phyloP scores from a whole-genome alignment of 2,329 filamentous ascomycete genomes.

The Malbranchea zuffiana region DNA sequence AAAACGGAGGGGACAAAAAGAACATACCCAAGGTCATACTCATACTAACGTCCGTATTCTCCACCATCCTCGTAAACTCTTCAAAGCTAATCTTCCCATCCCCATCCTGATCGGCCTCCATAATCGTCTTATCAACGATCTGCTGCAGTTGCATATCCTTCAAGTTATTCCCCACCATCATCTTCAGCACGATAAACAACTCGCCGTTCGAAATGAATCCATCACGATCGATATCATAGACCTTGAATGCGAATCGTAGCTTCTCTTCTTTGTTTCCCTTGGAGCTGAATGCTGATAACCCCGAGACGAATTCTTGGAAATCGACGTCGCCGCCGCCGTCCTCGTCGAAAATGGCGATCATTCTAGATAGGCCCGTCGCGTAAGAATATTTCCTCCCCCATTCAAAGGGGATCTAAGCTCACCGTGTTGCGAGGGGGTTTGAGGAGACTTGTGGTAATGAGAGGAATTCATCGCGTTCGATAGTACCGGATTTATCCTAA shows the following conservation, averaged over 20 bases:
- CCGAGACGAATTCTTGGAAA: conserved; percentile 96
- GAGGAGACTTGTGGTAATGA: conserved; percentile 94
- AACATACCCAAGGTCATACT: conserved; percentile 55
- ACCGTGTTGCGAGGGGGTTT: conserved; percentile 93
- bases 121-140: conserved; percentile 99
- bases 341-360: conserved; percentile 99
- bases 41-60: conserved; percentile 68
- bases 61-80: conserved; percentile 98
- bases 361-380: conserved; percentile 42
- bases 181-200: conserved; percentile 98
- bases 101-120: conserved; percentile 93
- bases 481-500: conserved; percentile 93
- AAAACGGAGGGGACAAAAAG: neutral
- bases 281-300: conserved; percentile 86
- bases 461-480: conserved; percentile 96
- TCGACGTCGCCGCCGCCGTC: conserved; percentile 96
- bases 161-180: conserved; percentile 99
- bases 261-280: conserved; percentile 99
- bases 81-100: conserved; percentile 99
- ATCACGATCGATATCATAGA: conserved; percentile 98
- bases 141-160: conserved; percentile 98
- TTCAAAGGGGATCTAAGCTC: conserved; percentile 21
- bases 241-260: conserved; percentile 93
- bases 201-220: conserved; percentile 98
- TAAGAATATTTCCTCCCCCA: neutral